Percentiles rank a stretch among this genome's conserved stretches.
These are phyloP conservation scores for Apiospora hydei DNA, from an alignment of 2,329 filamentous ascomycete genomes.

Conservation along the genomic window DNA sequence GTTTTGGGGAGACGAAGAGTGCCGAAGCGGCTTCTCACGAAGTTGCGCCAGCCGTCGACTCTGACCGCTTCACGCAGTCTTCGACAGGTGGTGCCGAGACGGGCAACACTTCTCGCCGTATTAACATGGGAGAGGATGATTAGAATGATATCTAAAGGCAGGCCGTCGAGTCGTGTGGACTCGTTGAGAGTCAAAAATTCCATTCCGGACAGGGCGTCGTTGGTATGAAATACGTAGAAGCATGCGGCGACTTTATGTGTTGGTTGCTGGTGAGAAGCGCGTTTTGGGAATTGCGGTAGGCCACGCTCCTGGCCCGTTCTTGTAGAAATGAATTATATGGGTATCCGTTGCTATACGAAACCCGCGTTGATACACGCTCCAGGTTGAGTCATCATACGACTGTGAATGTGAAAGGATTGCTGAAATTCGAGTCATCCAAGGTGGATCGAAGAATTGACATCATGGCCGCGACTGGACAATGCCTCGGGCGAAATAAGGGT, in stretches of 20 bases:
- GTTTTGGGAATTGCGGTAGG: background rate
- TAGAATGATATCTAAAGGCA: slow-evolving; percentile 60
- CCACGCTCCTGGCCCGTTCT: background rate
- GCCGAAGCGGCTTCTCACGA: slow-evolving; percentile 54
- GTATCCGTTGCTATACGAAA: slow-evolving; percentile 11
- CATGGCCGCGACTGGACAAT: slow-evolving; percentile 11
- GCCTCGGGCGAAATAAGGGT: background rate
- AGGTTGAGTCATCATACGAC: background rate
- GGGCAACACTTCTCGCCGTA: slow-evolving; percentile 55
- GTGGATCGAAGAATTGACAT: slow-evolving; percentile 24
- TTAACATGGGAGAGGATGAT: slow-evolving; percentile 56
- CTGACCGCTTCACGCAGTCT: slow-evolving; percentile 48
- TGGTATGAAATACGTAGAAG: background rate
- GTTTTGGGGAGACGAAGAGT: slow-evolving; percentile 43
- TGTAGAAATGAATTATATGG: too few relatives aligned
- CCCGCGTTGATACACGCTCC: slow-evolving; percentile 29
- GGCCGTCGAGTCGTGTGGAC: slow-evolving; percentile 42
- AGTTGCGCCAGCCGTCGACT: slow-evolving; percentile 57
- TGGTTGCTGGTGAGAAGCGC: background rate
- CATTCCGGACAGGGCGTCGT: background rate
- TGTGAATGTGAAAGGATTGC: background rate
- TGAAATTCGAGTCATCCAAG: slow-evolving; percentile 23
- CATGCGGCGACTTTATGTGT: background rate
- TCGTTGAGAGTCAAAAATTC: slow-evolving; percentile 9
- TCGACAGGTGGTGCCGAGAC: slow-evolving; percentile 49